Base-by-base conservation (phyloP, 768 basidiomycete genomes). In the Ephemerocybe angulata region DNA sequence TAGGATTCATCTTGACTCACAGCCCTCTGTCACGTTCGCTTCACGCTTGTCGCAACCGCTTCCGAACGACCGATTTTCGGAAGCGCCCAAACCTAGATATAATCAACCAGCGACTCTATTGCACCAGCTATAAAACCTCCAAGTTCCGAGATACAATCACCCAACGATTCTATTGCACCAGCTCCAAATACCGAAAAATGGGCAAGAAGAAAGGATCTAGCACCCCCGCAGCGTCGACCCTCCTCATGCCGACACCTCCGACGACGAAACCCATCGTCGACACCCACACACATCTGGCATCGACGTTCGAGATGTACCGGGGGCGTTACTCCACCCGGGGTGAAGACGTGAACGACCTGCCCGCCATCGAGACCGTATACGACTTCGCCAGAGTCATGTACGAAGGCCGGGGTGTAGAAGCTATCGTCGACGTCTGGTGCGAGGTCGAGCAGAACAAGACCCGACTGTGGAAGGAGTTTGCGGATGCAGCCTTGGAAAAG, bases 391-490 rank as follows among this genome's bases (percentile, higher is more conserved):
- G 78, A 2, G 84, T 73, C 15, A 65, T 89, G 63, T 90, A 87
- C 62, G 67, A 63, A 1, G 80, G 71, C 10, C 78, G 79, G 27
- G 77, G 77, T 33, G 82, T 92, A 3, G 72, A 81, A 50, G 78
- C 84, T 4, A 76, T 93, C 51, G 83, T 94, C 5, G 92, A 94
- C 60, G 92, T 94, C 2, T 94, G 89, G 87, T 94, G 92, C 60
- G 92, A 93, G 63, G 87, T 87, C 0, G 87, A 90, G 0, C 82
- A 90, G 13, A 72, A 72, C 56, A 71, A 58, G 30, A 30, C 35
- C 21, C 3, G 55, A 5, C 19, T 73, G 6, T 92, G 89, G 89
- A 80, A 73, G 60, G 86, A 86, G 57, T 73, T 89, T 41, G 90
- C 90, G 1, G 86, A 90, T 67, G 82, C 85, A 1, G 87, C 88